Evolutionary conservation across 2,329 filamentous ascomycete species (phyloP).

Genomic region (Fonsecaea multimorphosa): DNA sequence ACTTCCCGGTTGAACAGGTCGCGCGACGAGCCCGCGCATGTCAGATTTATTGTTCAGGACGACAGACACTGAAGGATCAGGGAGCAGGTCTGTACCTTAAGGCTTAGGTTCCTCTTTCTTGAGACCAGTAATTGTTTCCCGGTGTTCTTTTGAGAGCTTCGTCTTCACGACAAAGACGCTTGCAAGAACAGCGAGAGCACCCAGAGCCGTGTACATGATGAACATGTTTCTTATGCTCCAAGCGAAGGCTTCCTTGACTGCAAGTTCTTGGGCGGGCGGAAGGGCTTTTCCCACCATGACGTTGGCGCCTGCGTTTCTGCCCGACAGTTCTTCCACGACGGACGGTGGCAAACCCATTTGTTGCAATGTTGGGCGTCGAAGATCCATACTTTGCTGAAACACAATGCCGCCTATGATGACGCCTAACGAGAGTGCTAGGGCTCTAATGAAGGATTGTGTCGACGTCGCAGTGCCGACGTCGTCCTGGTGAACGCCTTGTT

Average conservation of each 20-base stretch:
- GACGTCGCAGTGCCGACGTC: conserved; percentile 66
- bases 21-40: conserved; percentile 6
- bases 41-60: background rate
- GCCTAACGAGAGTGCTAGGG: conserved; percentile 63
- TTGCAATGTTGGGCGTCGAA: conserved; percentile 27
- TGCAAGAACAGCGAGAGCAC: conserved; percentile 26
- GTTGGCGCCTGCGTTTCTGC: conserved; percentile 43
- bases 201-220: conserved; percentile 48
- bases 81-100: background rate
- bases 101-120: conserved; percentile 39
- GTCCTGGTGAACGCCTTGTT: conserved; percentile 56
- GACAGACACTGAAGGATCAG: background rate
- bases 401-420: conserved; percentile 64
- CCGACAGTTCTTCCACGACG: conserved; percentile 32
- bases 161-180: conserved; percentile 48
- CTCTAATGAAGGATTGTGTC: conserved; percentile 66
- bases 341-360: conserved; percentile 40
- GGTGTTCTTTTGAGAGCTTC: conserved; percentile 50
- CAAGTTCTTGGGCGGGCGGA: conserved; percentile 42
- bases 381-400: conserved; percentile 49
- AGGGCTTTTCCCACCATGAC: conserved; percentile 39
- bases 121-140: conserved; percentile 53
- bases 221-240: conserved; percentile 56
- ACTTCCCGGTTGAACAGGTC: background rate
- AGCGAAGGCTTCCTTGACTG: conserved; percentile 52